Base-by-base conservation (phyloP, 306 rosid species). In the Begonia peltatifolia region DNA sequence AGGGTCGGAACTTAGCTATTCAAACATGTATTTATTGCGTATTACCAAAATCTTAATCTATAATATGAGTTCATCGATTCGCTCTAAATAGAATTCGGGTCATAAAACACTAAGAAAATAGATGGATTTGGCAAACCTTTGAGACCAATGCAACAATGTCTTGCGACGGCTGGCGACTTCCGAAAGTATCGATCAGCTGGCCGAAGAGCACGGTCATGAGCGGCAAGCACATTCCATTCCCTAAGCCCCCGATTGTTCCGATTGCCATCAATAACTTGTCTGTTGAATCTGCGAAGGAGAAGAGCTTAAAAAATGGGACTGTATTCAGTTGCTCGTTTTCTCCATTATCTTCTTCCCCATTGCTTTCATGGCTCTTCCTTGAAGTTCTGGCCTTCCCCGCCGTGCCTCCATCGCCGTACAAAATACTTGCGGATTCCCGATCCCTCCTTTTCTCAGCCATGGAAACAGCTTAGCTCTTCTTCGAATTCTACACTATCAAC, bases 141-240 rank as follows among this genome's bases (percentile, higher is more conserved):
- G 96, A 87, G 67, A 84, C 81, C 55, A 63, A 58, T 53, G 68
- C 59, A 61, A 77, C 78, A 12, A 78, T 60, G 10, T 72, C 58
- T 13, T 70, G 30, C 6, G 58, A 46, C 42, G 30, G 54, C 44
- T 30, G 52, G 30, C 53, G 11, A 51, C 57, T 64, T 67, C 96
- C 96, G 60, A 81, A 87, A 52, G 94, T 71, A 62, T 87, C 41
- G 44, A 81, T 62, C 47, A 73, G 2, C 30, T 56, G 20, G 63
- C 94, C 96, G 55, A 84, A 63, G 74, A 81, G 15, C 41, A 87
- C 2, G n/a, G 76, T 65, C 92, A 77, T 76, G 41, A 81, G 61
- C 18, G 94, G 93, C 50, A 56, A 10, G 13, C 80, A 52, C 42
- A 77, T 4, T 47, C 96, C 96, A 50, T 68, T 81, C 4, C 74